Evolutionary conservation across 1,139 yeast species (phyloP).

Genomic region (Arxiozyma bovina): DNA sequence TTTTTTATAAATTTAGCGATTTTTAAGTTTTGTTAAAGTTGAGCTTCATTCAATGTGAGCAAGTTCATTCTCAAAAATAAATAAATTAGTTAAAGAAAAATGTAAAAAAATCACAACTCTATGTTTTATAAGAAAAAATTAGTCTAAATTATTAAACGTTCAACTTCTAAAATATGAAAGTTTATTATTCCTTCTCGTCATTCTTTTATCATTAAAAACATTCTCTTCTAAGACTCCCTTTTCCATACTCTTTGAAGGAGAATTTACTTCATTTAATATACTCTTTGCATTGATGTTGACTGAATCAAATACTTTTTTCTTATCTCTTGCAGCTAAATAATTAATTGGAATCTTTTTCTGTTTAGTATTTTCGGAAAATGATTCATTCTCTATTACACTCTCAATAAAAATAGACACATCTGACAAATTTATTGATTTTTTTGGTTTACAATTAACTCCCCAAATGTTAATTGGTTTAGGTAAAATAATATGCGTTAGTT

Average conservation of each 20-base stretch:
- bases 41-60: background rate
- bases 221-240: background rate
- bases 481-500: slow-evolving; percentile 6
- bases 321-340: slow-evolving; percentile 13
- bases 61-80: background rate
- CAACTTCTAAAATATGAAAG: slow-evolving; percentile 1
- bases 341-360: slow-evolving; percentile 13
- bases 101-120: background rate
- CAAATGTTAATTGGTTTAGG: slow-evolving; percentile 4
- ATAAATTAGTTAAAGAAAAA: background rate
- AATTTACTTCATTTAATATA: slow-evolving; percentile 9
- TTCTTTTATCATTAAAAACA: too few relatives aligned
- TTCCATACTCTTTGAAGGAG: background rate
- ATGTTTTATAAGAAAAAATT: background rate
- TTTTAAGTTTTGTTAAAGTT: background rate
- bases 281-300: slow-evolving; percentile 12
- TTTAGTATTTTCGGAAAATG: background rate
- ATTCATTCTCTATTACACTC: slow-evolving; percentile 10
- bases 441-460: background rate
- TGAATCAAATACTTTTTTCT: slow-evolving; percentile 15
- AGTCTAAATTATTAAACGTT: background rate
- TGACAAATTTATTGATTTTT: background rate
- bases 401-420: slow-evolving; percentile 12
- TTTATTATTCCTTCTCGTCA: background rate
- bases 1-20: background rate